Base-by-base conservation (phyloP, 345 rosid genomes). In the Limnanthes douglasii region DNA sequence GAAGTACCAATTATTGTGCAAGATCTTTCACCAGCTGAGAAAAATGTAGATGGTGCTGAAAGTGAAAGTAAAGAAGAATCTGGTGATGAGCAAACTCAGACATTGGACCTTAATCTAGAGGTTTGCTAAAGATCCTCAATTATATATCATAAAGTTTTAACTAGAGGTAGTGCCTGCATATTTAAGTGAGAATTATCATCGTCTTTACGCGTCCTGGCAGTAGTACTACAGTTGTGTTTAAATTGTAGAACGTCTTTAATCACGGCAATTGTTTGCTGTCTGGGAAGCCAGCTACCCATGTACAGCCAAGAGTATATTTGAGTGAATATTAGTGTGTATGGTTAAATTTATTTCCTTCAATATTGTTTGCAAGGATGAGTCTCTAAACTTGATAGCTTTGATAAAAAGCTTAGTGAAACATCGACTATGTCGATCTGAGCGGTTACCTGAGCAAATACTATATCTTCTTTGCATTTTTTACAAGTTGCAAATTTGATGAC, bases 391-490 rank as follows among this genome's bases (percentile, higher is more conserved):
- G 65, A 62, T 41, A 54, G 62, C 24, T 37, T 61, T 50, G 11
- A 3, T 22, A n/a, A 21, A 26, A 38, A 53, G 36, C 64, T 60
- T 45, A 15, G 43, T 60, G 76, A 62, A 46, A 57, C 58, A 50
- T 60, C 37, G 61, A 56, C 67, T 10, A 21, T 8, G 76, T 72
- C 56, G 39, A 65, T 66, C 64, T 69, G 69, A 62, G 73, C 72
- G 53, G 77, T 75, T 68, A 68, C 53, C 75, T 66, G 72, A 69
- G 71, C 64, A 51, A 53, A 43, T 55, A 8, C 18, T 1, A 21
- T 27, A 3, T 14, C 0, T n/a, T 1, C 8, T 0, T 11, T n/a
- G n/a, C 9, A 29, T 11, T 16, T 21, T 5, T 27, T 29, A 19
- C 20, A 11, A 17, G n/a, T 6, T 12, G 11, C 1, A 15, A 9